Conservation (phyloP, 2,329 filamentous ascomycete species). For the Pezicula carpinea region DNA sequence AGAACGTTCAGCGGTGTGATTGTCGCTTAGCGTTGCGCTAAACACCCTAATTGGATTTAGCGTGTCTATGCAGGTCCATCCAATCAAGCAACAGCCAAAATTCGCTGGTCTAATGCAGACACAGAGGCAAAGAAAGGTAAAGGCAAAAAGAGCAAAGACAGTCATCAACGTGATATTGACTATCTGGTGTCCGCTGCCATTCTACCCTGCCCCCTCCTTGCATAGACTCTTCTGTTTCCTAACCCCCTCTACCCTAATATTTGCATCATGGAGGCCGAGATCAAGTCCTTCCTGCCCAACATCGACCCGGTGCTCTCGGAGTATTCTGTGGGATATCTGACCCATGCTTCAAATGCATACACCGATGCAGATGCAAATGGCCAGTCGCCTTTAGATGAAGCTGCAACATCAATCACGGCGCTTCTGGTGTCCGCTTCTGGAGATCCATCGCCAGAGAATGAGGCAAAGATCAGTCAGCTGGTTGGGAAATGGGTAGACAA, state of each 20-base stretch:
- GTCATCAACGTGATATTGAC: not conserved
- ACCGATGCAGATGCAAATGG: constrained; percentile 65
- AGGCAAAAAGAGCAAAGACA: not conserved
- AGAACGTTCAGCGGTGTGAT: constrained; percentile 10
- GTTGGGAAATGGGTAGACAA: constrained; percentile 87
- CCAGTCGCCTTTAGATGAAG: constrained; percentile 77
- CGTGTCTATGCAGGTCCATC: not conserved
- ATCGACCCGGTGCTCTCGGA: constrained; percentile 87
- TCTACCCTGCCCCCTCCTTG: not conserved
- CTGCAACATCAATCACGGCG: constrained; percentile 78
- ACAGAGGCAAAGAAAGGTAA: too few species aligned
- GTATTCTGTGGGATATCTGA: constrained; percentile 91
- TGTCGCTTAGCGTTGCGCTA: constrained; percentile 4
- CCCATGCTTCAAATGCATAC: constrained; percentile 84
- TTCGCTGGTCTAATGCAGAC: too few species aligned
- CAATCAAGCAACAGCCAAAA: not conserved
- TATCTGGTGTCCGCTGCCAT: not conserved
- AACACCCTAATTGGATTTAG: not conserved
- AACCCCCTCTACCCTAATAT: not conserved
- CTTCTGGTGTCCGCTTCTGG: constrained; percentile 92
- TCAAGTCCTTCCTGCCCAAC: constrained; percentile 76
- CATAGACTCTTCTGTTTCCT: not conserved
- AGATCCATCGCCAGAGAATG: constrained; percentile 64
- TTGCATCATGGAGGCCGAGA: constrained; percentile 73
- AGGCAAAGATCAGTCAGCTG: constrained; percentile 74